These are phyloP conservation scores for Cystofilobasidium bisporidii DNA, from an alignment of 768 basidiomycete genomes.

Conservation along the genomic window DNA sequence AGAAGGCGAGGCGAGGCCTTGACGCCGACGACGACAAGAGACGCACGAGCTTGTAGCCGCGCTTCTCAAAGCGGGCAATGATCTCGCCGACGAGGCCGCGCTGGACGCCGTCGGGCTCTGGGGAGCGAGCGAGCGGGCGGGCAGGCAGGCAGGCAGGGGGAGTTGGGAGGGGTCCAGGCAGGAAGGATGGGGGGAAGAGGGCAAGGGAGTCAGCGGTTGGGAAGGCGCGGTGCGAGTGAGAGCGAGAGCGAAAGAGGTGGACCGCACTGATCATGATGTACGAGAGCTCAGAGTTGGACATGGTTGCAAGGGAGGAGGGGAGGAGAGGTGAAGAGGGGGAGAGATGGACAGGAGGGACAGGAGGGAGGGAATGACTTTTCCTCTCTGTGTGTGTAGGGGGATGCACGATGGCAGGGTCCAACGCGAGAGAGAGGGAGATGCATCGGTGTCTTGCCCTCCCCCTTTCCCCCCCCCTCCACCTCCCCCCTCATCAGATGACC, in stretches of 20 bases:
- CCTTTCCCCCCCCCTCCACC: too few relatives aligned
- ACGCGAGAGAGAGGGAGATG: too few relatives aligned
- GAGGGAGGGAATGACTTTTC: background rate
- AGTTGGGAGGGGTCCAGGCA: too few relatives aligned
- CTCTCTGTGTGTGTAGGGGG: too few relatives aligned
- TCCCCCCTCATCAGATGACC: too few relatives aligned
- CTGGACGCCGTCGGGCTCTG: slow-evolving; percentile 96
- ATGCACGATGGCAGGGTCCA: too few relatives aligned
- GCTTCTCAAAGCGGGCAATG: slow-evolving; percentile 90
- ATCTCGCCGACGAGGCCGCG: slow-evolving; percentile 54
- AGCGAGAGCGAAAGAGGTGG: background rate
- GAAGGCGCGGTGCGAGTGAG: slow-evolving; percentile 24
- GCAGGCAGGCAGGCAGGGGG: too few relatives aligned
- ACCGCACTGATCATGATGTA: slow-evolving; percentile 92
- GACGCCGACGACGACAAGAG: too few relatives aligned
- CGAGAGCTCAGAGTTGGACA: slow-evolving; percentile 76
- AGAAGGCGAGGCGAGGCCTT: background rate
- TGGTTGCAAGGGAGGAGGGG: slow-evolving; percentile 35
- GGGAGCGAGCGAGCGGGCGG: too few relatives aligned
- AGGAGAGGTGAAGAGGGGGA: background rate
- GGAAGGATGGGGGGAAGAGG: slow-evolving; percentile 10
- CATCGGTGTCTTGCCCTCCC: too few relatives aligned
- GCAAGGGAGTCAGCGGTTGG: slow-evolving; percentile 10
- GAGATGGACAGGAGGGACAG: background rate
- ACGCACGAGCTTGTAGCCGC: slow-evolving; percentile 67